Percentiles rank a stretch among this genome's conserved stretches.
These are phyloP conservation scores for Multifurca ochricompacta DNA, from an alignment of 768 basidiomycete species.

Conservation along the genomic window DNA sequence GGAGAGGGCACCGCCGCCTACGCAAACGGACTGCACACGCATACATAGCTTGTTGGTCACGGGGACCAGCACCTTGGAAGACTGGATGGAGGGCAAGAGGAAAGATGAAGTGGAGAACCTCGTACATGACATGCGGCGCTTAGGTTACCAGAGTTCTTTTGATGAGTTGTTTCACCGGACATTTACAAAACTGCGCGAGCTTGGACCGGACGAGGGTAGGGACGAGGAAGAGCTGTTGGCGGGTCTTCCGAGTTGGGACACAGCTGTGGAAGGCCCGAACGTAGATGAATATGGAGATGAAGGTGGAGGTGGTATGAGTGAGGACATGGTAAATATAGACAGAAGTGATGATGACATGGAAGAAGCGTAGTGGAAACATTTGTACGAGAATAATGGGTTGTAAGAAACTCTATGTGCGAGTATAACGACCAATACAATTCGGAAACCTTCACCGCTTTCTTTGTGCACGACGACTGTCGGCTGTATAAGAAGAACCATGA, in stretches of 20 bases:
- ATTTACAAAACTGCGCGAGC: slow-evolving; percentile 46
- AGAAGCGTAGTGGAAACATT: slow-evolving; percentile 3
- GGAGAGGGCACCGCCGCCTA: slow-evolving; percentile 38
- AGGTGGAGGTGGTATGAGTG: neutral
- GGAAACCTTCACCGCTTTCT: slow-evolving; percentile 31
- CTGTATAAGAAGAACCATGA: slow-evolving; percentile 29
- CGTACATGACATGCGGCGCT: slow-evolving; percentile 35
- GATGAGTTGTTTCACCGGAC: slow-evolving; percentile 57
- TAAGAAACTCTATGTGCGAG: neutral
- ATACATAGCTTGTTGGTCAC: slow-evolving; percentile 57
- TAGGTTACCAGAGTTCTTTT: slow-evolving; percentile 54
- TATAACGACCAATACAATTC: neutral
- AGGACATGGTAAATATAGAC: neutral
- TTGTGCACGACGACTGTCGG: slow-evolving; percentile 44
- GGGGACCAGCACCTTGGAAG: slow-evolving; percentile 54
- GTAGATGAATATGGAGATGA: too few species aligned
- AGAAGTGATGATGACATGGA: neutral
- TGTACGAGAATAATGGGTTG: neutral
- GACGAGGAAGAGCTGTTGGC: slow-evolving; percentile 9
- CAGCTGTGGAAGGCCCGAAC: neutral
- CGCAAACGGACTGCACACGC: slow-evolving; percentile 66
- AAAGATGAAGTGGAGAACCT: slow-evolving; percentile 25
- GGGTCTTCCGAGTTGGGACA: slow-evolving; percentile 2
- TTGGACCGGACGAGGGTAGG: slow-evolving; percentile 2
- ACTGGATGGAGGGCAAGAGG: slow-evolving; percentile 46